phyloP scores from a whole-genome alignment of 371 early-diverging fungal species.

The Coemansia sp. region DNA sequence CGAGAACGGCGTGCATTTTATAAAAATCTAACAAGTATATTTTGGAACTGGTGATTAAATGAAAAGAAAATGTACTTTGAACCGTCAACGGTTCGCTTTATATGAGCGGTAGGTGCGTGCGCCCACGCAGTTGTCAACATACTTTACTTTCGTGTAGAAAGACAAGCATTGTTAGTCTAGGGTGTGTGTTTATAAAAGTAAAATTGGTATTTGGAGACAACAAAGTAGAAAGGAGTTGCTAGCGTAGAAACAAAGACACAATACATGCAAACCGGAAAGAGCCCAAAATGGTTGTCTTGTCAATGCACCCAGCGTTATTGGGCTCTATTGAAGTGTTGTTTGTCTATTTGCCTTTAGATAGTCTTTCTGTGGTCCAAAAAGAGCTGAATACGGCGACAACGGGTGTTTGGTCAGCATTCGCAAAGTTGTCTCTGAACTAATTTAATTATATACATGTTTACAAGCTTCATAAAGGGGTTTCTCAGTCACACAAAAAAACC shows the following conservation, averaged over 20 bases:
- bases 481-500: too few relatives aligned
- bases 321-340: not conserved
- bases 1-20: not conserved
- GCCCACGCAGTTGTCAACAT: not conserved
- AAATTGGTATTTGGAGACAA: conserved; percentile 1
- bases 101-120: not conserved
- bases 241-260: not conserved
- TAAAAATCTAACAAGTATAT: not conserved
- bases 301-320: not conserved
- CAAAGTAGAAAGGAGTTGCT: not conserved
- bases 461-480: too few relatives aligned
- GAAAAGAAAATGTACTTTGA: not conserved
- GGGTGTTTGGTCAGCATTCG: not conserved
- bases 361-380: not conserved
- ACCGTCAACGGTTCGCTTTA: not conserved
- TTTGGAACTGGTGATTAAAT: not conserved
- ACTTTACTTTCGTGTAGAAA: not conserved
- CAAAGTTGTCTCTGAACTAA: not conserved
- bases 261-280: not conserved
- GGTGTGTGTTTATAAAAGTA: not conserved
- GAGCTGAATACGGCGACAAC: not conserved
- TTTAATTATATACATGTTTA: not conserved
- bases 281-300: not conserved
- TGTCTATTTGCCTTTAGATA: not conserved
- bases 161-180: not conserved